Evolutionary conservation across 768 basidiomycete genomes (phyloP).

Genomic region (Trametes elegans): DNA sequence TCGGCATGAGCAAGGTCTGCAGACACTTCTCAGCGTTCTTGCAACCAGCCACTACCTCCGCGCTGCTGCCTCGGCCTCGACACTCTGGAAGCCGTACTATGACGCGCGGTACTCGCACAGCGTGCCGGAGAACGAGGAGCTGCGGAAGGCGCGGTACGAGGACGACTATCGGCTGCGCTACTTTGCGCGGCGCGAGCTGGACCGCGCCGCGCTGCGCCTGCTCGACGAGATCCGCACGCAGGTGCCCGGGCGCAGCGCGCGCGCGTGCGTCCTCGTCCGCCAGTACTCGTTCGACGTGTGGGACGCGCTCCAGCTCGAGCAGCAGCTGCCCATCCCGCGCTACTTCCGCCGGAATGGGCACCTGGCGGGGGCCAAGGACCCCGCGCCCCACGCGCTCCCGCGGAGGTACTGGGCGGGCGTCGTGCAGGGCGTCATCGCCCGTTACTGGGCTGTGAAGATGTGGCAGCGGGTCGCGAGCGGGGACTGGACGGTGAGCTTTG

Average conservation of each 20-base stretch:
- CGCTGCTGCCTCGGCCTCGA: conserved; percentile 41
- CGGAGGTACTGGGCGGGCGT: conserved; percentile 49
- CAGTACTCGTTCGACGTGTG: conserved; percentile 51
- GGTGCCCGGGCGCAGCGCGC: conserved; percentile 37
- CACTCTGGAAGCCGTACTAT: conserved; percentile 56
- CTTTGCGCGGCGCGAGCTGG: conserved; percentile 41
- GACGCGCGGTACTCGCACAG: conserved; percentile 44
- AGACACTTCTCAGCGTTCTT: conserved; percentile 41
- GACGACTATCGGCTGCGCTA: conserved; percentile 50
- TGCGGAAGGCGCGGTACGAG: conserved; percentile 28
- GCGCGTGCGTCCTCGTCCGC: conserved; percentile 39
- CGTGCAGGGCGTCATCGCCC: conserved; percentile 41
- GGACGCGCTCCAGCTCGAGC: conserved; percentile 47
- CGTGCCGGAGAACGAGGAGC: conserved; percentile 36
- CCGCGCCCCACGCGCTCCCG: conserved; percentile 35
- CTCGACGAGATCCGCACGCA: conserved; percentile 41
- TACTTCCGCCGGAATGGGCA: conserved; percentile 20
- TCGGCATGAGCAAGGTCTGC: conserved; percentile 22
- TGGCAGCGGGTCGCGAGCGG: conserved; percentile 31
- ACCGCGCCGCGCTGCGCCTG: conserved; percentile 39
- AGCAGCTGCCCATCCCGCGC: conserved; percentile 34
- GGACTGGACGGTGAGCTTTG: conserved; percentile 33
- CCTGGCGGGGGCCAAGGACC: background rate
- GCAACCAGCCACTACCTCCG: conserved; percentile 37
- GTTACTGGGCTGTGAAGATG: conserved; percentile 37